Conservation (phyloP, 139 green algal species). For the Coelastrella sp. region DNA sequence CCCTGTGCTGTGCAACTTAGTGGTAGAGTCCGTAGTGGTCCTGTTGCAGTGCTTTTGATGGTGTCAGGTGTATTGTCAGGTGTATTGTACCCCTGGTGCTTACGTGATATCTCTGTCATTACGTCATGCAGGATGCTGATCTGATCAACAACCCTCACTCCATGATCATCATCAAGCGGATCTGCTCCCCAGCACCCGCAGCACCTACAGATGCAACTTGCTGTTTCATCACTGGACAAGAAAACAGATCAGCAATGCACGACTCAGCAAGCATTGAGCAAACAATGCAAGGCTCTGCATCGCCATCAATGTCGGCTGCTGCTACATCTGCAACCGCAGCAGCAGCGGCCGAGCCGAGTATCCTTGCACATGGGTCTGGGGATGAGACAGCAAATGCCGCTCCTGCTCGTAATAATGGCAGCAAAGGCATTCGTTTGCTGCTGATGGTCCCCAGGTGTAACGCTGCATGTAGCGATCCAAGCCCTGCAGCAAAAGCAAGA, state of each 20-base stretch:
- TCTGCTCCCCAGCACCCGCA: no score
- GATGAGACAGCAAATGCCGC: neutral
- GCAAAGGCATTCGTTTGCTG: neutral
- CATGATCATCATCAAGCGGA: neutral
- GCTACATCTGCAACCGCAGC: conserved; percentile 21
- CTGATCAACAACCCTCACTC: neutral
- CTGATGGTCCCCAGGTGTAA: neutral
- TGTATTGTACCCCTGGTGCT: neutral
- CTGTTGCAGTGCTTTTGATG: neutral
- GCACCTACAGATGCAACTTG: neutral
- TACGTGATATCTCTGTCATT: neutral
- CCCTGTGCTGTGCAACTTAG: no score
- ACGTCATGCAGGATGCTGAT: neutral
- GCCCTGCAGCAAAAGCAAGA: neutral
- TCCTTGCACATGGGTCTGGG: neutral
- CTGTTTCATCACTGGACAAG: neutral
- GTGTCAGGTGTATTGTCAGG: neutral
- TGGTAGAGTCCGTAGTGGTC: no score
- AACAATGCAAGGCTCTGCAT: neutral
- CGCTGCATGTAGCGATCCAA: neutral
- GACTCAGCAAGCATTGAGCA: no score
- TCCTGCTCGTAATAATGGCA: neutral
- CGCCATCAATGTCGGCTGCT: neutral
- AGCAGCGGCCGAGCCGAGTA: conserved; percentile 2
- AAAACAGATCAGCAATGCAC: neutral